Conservation (phyloP, 441 rosid species). For the Breynia disticha region DNA sequence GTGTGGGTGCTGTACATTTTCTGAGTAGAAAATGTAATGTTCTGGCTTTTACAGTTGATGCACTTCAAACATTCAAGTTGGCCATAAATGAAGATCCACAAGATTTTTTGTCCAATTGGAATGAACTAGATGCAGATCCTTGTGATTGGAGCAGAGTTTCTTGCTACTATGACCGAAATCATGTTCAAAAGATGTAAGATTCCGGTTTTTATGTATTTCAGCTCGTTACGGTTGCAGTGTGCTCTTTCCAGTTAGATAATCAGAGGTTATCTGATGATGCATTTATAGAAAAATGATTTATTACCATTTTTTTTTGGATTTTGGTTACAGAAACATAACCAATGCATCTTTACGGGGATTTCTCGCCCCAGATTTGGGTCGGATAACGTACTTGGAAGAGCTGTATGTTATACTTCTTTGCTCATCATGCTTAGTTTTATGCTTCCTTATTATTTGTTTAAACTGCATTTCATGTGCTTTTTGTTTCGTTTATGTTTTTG, state of each 20-base stretch:
- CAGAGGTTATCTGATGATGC: slow-evolving; percentile 4
- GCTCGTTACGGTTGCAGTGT: neutral
- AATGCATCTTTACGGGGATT: slow-evolving; percentile 67
- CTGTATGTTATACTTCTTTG: slow-evolving; percentile 37
- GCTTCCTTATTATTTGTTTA: neutral
- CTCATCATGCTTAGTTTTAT: neutral
- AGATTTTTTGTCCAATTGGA: slow-evolving; percentile 69
- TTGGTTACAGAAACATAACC: slow-evolving; percentile 60
- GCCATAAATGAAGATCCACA: slow-evolving; percentile 77
- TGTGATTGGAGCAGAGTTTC: slow-evolving; percentile 71
- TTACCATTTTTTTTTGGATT: slow-evolving; percentile 6
- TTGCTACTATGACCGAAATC: slow-evolving; percentile 50
- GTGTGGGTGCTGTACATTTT: slow-evolving; percentile 1
- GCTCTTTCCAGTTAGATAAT: slow-evolving; percentile 4
- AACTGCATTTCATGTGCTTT: slow-evolving; percentile 7
- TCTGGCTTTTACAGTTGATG: slow-evolving; percentile 41
- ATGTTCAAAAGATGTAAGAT: slow-evolving; percentile 73
- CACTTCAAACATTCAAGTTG: slow-evolving; percentile 70
- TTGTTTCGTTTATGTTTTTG: slow-evolving; percentile 21
- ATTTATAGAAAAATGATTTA: slow-evolving; percentile 5
- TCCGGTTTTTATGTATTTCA: neutral
- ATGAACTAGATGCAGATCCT: slow-evolving; percentile 68
- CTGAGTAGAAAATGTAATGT: slow-evolving; percentile 2
- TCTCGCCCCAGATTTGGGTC: slow-evolving; percentile 77
- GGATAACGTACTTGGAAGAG: slow-evolving; percentile 55